These are phyloP conservation scores for Fusarium foetens DNA, from an alignment of 2,329 filamentous ascomycete genomes.

Conservation along the genomic window DNA sequence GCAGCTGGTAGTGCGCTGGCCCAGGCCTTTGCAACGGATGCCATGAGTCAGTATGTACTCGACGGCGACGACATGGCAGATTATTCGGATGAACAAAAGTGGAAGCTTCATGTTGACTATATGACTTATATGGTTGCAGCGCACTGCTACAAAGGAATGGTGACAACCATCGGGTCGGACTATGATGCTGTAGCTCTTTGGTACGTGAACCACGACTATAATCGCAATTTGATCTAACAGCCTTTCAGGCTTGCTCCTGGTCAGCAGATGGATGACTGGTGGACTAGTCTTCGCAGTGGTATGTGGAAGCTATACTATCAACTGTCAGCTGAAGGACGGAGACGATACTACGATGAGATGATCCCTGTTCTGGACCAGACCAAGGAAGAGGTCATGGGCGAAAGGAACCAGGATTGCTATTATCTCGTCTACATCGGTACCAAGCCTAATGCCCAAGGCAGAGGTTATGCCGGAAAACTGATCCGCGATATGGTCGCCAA, in stretches of 20 bases:
- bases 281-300: conserved; percentile 77
- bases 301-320: conserved; percentile 82
- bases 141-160: conserved; percentile 78
- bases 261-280: conserved; percentile 76
- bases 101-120: conserved; percentile 80
- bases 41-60: conserved; percentile 79
- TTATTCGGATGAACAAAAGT: conserved; percentile 74
- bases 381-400: conserved; percentile 75
- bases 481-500: conserved; percentile 74
- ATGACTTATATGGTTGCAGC: conserved; percentile 82
- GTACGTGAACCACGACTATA: conserved; percentile 59
- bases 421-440: conserved; percentile 88
- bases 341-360: conserved; percentile 81
- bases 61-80: conserved; percentile 73
- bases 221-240: background rate
- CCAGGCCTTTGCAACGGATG: conserved; percentile 80
- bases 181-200: conserved; percentile 83
- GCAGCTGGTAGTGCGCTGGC: conserved; percentile 77
- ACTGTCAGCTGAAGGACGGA: conserved; percentile 75
- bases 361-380: conserved; percentile 78
- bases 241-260: conserved; percentile 76
- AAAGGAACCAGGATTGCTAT: conserved; percentile 74
- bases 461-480: conserved; percentile 77
- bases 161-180: conserved; percentile 77
- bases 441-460: conserved; percentile 73